Conservation (phyloP, 2,329 filamentous ascomycete genomes). For the Colletotrichum sp. region DNA sequence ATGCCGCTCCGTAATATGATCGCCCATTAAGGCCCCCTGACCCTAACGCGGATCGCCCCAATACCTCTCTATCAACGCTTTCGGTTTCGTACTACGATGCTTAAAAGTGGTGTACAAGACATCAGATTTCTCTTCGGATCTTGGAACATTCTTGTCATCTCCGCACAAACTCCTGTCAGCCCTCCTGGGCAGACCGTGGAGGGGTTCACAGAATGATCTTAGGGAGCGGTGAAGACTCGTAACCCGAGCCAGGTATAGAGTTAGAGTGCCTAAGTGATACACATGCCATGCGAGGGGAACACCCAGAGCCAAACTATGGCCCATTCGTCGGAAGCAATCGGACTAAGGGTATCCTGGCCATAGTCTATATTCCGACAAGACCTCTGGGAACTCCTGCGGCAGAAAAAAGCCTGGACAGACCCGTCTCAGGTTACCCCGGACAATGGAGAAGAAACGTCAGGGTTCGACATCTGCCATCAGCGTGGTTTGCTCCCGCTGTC, state of each 20-base stretch:
- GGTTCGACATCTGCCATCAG: neutral
- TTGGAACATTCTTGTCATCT: neutral
- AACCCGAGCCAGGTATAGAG: neutral
- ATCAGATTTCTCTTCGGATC: neutral
- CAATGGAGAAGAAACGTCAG: neutral
- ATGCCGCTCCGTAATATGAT: neutral
- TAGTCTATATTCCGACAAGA: neutral
- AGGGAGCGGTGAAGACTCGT: neutral
- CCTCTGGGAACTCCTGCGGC: neutral
- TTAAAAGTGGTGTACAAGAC: neutral
- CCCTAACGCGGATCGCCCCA: neutral
- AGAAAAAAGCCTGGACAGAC: neutral
- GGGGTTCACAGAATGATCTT: neutral
- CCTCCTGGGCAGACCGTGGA: neutral
- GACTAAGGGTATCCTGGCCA: neutral
- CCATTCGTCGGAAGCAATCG: neutral
- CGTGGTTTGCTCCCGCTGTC: neutral
- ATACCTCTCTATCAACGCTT: neutral
- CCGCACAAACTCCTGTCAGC: neutral
- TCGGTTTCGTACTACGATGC: neutral
- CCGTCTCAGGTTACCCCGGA: neutral
- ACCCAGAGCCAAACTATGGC: neutral
- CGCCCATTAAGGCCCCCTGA: neutral
- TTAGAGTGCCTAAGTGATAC: neutral
- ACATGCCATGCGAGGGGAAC: neutral